phyloP scores from a whole-genome alignment of 1,139 yeast genomes.

The Blastobotrys persicus region DNA sequence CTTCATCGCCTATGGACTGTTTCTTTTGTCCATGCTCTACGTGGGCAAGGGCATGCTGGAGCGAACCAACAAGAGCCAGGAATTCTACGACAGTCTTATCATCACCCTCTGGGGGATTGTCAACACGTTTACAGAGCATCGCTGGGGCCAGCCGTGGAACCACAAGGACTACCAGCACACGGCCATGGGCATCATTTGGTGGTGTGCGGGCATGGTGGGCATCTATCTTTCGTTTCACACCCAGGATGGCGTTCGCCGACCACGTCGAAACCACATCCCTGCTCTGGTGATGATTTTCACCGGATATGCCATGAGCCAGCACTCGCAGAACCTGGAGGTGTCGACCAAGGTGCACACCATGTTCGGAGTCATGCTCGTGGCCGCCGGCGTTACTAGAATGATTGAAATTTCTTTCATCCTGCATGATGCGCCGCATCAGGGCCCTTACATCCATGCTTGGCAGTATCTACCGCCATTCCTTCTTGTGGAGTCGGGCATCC shows the following conservation, averaged over 20 bases:
- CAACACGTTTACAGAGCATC: slow-evolving; percentile 91
- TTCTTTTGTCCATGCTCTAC: slow-evolving; percentile 63
- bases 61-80: slow-evolving; percentile 61
- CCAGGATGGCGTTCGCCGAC: slow-evolving; percentile 28
- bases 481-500: slow-evolving; percentile 69
- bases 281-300: slow-evolving; percentile 78
- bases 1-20: slow-evolving; percentile 73
- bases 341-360: slow-evolving; percentile 84
- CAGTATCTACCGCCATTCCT: slow-evolving; percentile 85
- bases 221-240: slow-evolving; percentile 66
- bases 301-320: slow-evolving; percentile 93
- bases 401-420: slow-evolving; percentile 74
- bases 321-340: slow-evolving; percentile 67
- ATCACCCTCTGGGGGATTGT: slow-evolving; percentile 90
- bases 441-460: slow-evolving; percentile 58
- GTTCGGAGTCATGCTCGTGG: slow-evolving; percentile 78
- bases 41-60: slow-evolving; percentile 42
- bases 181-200: slow-evolving; percentile 94
- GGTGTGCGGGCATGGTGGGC: slow-evolving; percentile 90
- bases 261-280: slow-evolving; percentile 70
- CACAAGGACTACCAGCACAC: slow-evolving; percentile 90
- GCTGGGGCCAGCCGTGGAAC: slow-evolving; percentile 93
- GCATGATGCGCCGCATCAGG: slow-evolving; percentile 44
- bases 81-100: slow-evolving; percentile 74
- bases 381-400: slow-evolving; percentile 71